A percentile compares a stretch with the other conserved stretches of the same genome.
phyloP scores from a whole-genome alignment of 2,329 filamentous ascomycete genomes.

The Cephalotrichum gorgonifer region DNA sequence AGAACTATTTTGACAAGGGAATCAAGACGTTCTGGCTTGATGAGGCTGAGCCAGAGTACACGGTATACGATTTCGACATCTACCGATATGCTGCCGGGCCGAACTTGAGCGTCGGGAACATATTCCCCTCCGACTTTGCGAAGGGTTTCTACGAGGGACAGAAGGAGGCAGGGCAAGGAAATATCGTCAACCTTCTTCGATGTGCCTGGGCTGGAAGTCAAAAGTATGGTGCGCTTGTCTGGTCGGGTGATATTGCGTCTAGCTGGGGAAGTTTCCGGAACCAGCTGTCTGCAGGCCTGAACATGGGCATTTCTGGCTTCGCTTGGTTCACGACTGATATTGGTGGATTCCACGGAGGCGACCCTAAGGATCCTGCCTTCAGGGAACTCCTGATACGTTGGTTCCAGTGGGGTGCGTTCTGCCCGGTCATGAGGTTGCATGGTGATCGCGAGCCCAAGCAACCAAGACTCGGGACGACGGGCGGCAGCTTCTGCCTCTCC shows the following conservation, averaged over 20 bases:
- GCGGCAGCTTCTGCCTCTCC: slow-evolving; percentile 29
- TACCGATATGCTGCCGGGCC: slow-evolving; percentile 43
- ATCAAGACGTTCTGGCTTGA: slow-evolving; percentile 60
- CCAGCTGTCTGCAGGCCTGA: slow-evolving; percentile 52
- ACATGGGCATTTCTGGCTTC: slow-evolving; percentile 54
- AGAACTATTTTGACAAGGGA: slow-evolving; percentile 52
- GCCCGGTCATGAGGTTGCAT: slow-evolving; percentile 57
- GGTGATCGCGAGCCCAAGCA: slow-evolving; percentile 51
- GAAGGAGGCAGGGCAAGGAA: slow-evolving; percentile 36
- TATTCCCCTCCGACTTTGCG: slow-evolving; percentile 49
- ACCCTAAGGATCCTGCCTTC: slow-evolving; percentile 43
- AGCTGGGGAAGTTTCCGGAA: slow-evolving; percentile 50
- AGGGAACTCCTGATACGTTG: slow-evolving; percentile 55
- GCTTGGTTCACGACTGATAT: slow-evolving; percentile 65
- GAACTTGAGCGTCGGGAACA: slow-evolving; percentile 39
- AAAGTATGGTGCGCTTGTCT: slow-evolving; percentile 54
- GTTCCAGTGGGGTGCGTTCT: slow-evolving; percentile 62
- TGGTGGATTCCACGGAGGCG: slow-evolving; percentile 58
- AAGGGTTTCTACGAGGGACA: slow-evolving; percentile 51
- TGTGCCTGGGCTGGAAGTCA: slow-evolving; percentile 46
- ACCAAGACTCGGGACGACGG: slow-evolving; percentile 19
- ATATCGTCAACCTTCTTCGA: slow-evolving; percentile 44
- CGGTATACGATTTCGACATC: slow-evolving; percentile 55
- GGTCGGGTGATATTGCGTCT: slow-evolving; percentile 57
- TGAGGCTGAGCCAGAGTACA: slow-evolving; percentile 59